Evolutionary conservation across 83 land plant species (phyloP).

Genomic region (Diphasiastrum complanatum): DNA sequence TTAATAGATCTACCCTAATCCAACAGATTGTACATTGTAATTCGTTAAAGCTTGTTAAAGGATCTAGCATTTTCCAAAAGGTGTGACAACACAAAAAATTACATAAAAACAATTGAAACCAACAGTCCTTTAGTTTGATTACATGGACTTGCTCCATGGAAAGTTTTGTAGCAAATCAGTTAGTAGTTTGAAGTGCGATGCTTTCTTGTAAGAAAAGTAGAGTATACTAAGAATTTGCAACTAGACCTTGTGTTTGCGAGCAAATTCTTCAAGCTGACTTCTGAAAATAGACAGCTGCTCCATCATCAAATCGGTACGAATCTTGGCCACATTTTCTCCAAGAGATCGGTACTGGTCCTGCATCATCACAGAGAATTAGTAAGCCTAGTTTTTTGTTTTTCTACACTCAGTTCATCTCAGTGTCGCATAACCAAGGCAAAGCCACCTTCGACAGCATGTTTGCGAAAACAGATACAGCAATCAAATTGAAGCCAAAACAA

Average conservation of each 20-base stretch:
- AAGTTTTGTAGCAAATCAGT: too few species aligned
- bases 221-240: not conserved
- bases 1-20: too few species aligned
- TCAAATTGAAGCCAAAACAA: not conserved
- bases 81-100: too few species aligned
- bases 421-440: not conserved
- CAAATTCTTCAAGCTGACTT: slow-evolving; percentile 86
- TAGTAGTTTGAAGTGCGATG: too few species aligned
- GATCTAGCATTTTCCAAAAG: too few species aligned
- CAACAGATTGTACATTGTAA: too few species aligned
- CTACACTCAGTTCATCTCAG: not conserved
- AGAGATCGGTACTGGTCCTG: slow-evolving; percentile 77
- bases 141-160: too few species aligned
- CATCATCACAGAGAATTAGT: not conserved
- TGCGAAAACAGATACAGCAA: not conserved
- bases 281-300: slow-evolving; percentile 88
- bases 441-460: not conserved
- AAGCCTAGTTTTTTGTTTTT: not conserved
- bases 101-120: too few species aligned
- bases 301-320: slow-evolving; percentile 76
- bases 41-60: too few species aligned
- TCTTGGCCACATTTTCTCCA: slow-evolving; percentile 86
- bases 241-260: slow-evolving; percentile 80
- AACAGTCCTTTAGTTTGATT: too few species aligned
- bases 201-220: not conserved